Base-by-base conservation (phyloP, 345 rosid species). In the Trapa bicornis region DNA sequence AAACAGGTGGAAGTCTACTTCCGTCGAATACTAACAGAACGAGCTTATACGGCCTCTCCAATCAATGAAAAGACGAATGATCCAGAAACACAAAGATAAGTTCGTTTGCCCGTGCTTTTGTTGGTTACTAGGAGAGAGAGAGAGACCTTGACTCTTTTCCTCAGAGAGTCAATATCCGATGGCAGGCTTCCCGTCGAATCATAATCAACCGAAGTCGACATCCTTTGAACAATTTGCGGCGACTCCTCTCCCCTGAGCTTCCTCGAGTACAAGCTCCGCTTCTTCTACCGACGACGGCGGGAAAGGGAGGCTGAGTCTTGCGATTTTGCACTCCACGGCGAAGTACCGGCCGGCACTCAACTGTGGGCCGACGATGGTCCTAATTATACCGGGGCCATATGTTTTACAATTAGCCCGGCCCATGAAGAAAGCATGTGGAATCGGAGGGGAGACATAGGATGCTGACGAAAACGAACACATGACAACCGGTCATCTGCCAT, bases 151-250 rank as follows among this genome's bases (percentile, higher is more conserved):
- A 80, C 35, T 71, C 64, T 73, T 67, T n/a, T 66, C 42, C 35
- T 70, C 43, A 80, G 77, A 68, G 75, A 72, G 61, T 69, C 73
- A 11, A 77, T 65, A 47, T 72, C 69, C 60, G 72, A 67, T 4
- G 52, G 71, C 17, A 75, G 75, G 54, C 57, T 16, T 36, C 56
- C 36, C 13, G 53, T 43, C 43, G 35, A 37, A 70, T 64, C 73
- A 10, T 33, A 6, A 17, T 64, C 36, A 3, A 2, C 17, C 38
- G 68, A 15, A 35, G 53, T 15, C 4, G 73, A 65, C 73, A 70
- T 70, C 6, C 17, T 37, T 43, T 47, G 47, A 11, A 68, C 64
- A 60, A 32, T 32, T 60, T 7, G 4, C 11, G 37, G 37, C 37
- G 35, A 36, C 50, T 45, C 60, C 50, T 45, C 60, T 41, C 2